Percentiles rank a stretch among this genome's conserved stretches.
Evolutionary conservation across 1,284 basidiomycete genomes (phyloP).

Genomic region (Ustilago vetiveriae): DNA sequence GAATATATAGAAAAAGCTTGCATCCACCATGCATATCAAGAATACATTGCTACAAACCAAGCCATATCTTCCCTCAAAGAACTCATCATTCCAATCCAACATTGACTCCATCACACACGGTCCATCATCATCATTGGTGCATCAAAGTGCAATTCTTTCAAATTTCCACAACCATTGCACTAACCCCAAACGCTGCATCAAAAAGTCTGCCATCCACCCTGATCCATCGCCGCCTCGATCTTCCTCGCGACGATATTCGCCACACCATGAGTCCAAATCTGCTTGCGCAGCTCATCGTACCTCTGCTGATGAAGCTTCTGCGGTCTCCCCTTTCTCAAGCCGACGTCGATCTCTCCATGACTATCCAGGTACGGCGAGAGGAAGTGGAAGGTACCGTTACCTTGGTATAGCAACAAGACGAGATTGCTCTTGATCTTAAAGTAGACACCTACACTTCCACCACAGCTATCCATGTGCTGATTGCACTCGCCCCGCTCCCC

Average conservation of each 20-base stretch:
- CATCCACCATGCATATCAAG: conserved; percentile 39
- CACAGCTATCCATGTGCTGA: conserved; percentile 92
- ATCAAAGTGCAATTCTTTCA: too few species aligned
- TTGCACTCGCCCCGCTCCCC: conserved; percentile 82
- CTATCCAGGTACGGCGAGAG: conserved; percentile 89
- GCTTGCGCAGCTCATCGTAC: conserved; percentile 90
- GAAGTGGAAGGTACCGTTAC: conserved; percentile 84
- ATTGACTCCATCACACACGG: not conserved
- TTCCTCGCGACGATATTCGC: conserved; percentile 89
- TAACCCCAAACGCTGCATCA: conserved; percentile 62
- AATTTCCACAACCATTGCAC: not conserved
- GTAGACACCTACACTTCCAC: conserved; percentile 86
- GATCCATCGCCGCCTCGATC: conserved; percentile 79
- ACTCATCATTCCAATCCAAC: conserved; percentile 4
- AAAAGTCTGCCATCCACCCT: conserved; percentile 89
- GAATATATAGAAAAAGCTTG: conserved; percentile 12
- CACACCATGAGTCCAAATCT: conserved; percentile 88
- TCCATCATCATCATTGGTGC: not conserved
- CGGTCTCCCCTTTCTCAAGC: conserved; percentile 86
- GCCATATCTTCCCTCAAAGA: conserved; percentile 7
- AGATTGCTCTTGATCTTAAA: conserved; percentile 92
- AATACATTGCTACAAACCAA: conserved; percentile 8
- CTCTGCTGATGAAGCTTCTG: conserved; percentile 86
- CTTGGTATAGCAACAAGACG: conserved; percentile 88
- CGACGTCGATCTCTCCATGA: conserved; percentile 92